Evolutionary conservation across 1,284 basidiomycete genomes (phyloP).

Genomic region (Coniferiporia weirii): DNA sequence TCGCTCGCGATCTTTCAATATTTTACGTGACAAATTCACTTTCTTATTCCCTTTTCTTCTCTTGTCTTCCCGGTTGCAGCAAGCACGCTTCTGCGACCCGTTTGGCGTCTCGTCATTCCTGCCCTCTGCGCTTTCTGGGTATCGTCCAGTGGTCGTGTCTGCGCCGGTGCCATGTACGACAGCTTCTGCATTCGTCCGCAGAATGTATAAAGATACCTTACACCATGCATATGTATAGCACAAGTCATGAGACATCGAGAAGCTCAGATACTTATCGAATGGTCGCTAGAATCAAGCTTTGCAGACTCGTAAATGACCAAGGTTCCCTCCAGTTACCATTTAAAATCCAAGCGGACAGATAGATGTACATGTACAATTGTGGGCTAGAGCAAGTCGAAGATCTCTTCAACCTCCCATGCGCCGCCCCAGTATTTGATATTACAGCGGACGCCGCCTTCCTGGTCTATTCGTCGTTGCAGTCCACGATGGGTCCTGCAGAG

Average conservation of each 20-base stretch:
- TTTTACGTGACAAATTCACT: background rate
- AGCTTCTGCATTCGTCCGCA: background rate
- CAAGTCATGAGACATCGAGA: background rate
- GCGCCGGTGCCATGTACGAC: background rate
- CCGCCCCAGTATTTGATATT: conserved; percentile 82
- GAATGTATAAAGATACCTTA: background rate
- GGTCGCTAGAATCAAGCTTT: too few species aligned
- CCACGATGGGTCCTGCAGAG: conserved; percentile 76
- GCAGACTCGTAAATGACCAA: too few species aligned
- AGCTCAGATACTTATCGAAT: background rate
- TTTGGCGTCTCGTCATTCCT: background rate
- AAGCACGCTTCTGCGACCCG: conserved; percentile 15
- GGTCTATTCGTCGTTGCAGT: conserved; percentile 68
- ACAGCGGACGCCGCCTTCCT: conserved; percentile 72
- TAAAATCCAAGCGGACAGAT: background rate
- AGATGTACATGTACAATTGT: background rate
- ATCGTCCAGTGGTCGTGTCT: background rate
- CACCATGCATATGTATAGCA: background rate
- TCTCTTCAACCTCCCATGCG: conserved; percentile 92
- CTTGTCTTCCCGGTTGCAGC: conserved; percentile 15
- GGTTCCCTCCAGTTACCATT: too few species aligned
- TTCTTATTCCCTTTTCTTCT: conserved; percentile 12
- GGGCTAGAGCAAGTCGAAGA: conserved; percentile 36
- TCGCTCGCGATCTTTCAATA: background rate
- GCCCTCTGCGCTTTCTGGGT: background rate